Percentiles rank a stretch among this genome's conserved stretches.
phyloP scores from a whole-genome alignment of 2,329 filamentous ascomycete genomes.

The Sarocladium strictum region DNA sequence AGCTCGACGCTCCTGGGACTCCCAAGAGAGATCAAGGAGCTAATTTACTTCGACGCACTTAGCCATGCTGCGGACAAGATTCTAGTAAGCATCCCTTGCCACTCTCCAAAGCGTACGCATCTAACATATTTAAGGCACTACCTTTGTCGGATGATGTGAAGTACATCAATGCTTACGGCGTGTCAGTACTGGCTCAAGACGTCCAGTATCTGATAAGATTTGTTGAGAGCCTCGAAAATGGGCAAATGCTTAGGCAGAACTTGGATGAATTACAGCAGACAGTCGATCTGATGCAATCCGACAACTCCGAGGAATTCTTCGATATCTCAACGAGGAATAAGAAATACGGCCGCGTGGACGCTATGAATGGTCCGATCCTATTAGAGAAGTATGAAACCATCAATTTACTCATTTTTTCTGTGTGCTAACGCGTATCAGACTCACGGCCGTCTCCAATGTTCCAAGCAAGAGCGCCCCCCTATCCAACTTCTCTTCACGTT shows the following conservation, averaged over 20 bases:
- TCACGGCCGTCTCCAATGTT: constrained; percentile 57
- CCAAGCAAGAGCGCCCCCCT: constrained; percentile 58
- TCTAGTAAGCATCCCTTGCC: constrained; percentile 41
- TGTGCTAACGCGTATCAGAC: constrained; percentile 36
- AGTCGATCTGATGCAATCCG: constrained; percentile 75
- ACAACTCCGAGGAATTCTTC: constrained; percentile 96
- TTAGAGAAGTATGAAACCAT: constrained; percentile 71
- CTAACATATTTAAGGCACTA: constrained; percentile 47
- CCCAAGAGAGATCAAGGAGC: constrained; percentile 92
- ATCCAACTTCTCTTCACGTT: constrained; percentile 67
- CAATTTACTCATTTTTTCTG: background rate
- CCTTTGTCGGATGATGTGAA: constrained; percentile 74
- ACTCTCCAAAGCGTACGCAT: background rate
- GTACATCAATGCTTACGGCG: constrained; percentile 81
- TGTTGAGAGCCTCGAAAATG: constrained; percentile 78
- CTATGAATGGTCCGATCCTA: constrained; percentile 78
- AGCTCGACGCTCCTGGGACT: constrained; percentile 85
- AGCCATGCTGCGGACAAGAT: constrained; percentile 86
- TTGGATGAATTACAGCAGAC: constrained; percentile 93
- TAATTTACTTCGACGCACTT: constrained; percentile 95
- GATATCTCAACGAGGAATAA: constrained; percentile 85
- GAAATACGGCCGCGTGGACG: constrained; percentile 90
- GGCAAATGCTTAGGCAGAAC: constrained; percentile 79
- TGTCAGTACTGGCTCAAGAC: constrained; percentile 74
- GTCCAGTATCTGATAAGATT: constrained; percentile 80